phyloP scores from a whole-genome alignment of 768 basidiomycete genomes.

The Leucosporidium creatinivorum region DNA sequence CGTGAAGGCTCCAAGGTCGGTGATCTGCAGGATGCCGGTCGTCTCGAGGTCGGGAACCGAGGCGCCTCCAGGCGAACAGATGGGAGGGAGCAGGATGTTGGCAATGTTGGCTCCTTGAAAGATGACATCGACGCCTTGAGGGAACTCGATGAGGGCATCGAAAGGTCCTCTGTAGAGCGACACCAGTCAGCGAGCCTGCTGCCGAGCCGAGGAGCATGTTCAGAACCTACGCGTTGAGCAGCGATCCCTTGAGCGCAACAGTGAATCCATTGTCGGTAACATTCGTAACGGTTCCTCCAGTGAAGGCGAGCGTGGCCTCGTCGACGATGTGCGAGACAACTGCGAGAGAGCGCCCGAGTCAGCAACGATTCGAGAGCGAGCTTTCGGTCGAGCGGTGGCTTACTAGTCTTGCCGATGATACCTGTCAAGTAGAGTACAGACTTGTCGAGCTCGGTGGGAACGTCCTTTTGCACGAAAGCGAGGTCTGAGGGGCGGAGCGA shows the following conservation, averaged over 20 bases:
- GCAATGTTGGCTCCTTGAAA: constrained; percentile 63
- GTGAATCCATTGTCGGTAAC: constrained; percentile 57
- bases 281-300: constrained; percentile 55
- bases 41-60: constrained; percentile 60
- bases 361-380: constrained; percentile 43
- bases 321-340: constrained; percentile 48
- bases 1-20: constrained; percentile 48
- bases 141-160: constrained; percentile 44
- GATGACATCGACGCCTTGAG: constrained; percentile 57
- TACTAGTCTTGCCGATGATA: constrained; percentile 55
- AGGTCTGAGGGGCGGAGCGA: constrained; percentile 41
- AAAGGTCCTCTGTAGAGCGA: not conserved
- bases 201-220: no score
- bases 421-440: constrained; percentile 62
- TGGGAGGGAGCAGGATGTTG: constrained; percentile 55
- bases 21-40: constrained; percentile 54
- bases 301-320: constrained; percentile 52
- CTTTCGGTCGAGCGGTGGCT: not conserved
- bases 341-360: not conserved
- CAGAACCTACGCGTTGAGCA: constrained; percentile 10
- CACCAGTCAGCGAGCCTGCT: constrained; percentile 41
- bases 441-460: constrained; percentile 57
- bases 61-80: constrained; percentile 60
- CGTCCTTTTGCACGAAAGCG: constrained; percentile 53
- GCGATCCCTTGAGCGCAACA: constrained; percentile 46